These are phyloP conservation scores for Priceomyces castillae DNA, from an alignment of 805 yeast genomes.

Conservation along the genomic window DNA sequence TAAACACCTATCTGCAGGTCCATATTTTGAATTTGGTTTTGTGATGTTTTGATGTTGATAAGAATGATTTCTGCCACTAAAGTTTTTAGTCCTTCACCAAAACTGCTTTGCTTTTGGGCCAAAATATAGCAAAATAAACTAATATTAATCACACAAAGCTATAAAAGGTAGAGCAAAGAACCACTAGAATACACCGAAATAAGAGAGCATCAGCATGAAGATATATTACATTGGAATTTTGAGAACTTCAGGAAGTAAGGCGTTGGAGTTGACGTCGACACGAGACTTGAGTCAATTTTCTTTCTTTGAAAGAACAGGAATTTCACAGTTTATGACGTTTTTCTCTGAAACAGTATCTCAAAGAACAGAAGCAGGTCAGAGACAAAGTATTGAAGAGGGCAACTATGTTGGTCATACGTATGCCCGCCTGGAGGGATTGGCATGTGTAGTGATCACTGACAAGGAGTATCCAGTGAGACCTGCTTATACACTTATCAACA, in stretches of 20 bases:
- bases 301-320: conserved; percentile 79
- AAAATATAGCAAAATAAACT: not conserved
- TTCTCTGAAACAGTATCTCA: conserved; percentile 87
- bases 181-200: too few species aligned
- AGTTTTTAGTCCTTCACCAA: not conserved
- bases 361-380: conserved; percentile 84
- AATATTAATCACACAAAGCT: not conserved
- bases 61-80: not conserved
- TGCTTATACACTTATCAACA: conserved; percentile 89
- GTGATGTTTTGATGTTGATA: conserved; percentile 9
- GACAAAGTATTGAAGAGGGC: conserved; percentile 93
- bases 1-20: too few species aligned
- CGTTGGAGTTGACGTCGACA: conserved; percentile 75
- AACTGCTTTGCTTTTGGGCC: not conserved
- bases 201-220: conserved; percentile 56
- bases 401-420: conserved; percentile 89
- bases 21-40: too few species aligned
- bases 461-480: conserved; percentile 96
- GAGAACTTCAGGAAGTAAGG: conserved; percentile 55
- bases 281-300: conserved; percentile 83
- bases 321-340: conserved; percentile 91
- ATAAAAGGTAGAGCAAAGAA: not conserved
- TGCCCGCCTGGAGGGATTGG: conserved; percentile 83
- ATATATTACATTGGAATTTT: conserved; percentile 86
- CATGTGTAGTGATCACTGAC: conserved; percentile 90